phyloP scores from a whole-genome alignment of 257 asterid species.

The Fraxinus pennsylvanica region DNA sequence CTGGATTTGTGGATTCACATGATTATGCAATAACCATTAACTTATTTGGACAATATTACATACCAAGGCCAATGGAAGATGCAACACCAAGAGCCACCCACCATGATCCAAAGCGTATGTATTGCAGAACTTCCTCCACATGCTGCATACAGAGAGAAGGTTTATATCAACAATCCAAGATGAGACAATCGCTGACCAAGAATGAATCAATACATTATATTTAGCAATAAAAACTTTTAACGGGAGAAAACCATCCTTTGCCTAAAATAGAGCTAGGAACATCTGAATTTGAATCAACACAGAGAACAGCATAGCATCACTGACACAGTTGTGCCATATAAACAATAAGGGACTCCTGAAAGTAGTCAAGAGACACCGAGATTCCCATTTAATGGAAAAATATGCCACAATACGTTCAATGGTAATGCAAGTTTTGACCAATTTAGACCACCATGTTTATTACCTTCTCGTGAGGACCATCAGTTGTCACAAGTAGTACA shows the following conservation, averaged over 20 bases:
- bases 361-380: not conserved
- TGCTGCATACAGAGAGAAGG: slow-evolving; percentile 50
- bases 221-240: not conserved
- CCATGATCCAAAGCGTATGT: slow-evolving; percentile 82
- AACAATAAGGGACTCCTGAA: not conserved
- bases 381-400: not conserved
- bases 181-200: slow-evolving; percentile 17
- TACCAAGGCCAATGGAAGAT: slow-evolving; percentile 97
- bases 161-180: slow-evolving; percentile 16
- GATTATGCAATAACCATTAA: not conserved
- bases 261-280: slow-evolving; percentile 4
- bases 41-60: slow-evolving; percentile 27
- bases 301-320: not conserved
- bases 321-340: not conserved
- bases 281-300: slow-evolving; percentile 5
- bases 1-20: not conserved
- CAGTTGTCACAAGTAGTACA: slow-evolving; percentile 43
- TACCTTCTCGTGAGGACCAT: slow-evolving; percentile 85
- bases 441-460: not conserved
- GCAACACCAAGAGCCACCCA: slow-evolving; percentile 98
- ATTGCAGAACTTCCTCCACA: slow-evolving; percentile 62
- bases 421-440: not conserved
- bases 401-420: not conserved
- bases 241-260: not conserved
- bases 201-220: not conserved